Evolutionary conservation across 2,329 filamentous ascomycete genomes (phyloP).

Genomic region (Apiospora sp.): DNA sequence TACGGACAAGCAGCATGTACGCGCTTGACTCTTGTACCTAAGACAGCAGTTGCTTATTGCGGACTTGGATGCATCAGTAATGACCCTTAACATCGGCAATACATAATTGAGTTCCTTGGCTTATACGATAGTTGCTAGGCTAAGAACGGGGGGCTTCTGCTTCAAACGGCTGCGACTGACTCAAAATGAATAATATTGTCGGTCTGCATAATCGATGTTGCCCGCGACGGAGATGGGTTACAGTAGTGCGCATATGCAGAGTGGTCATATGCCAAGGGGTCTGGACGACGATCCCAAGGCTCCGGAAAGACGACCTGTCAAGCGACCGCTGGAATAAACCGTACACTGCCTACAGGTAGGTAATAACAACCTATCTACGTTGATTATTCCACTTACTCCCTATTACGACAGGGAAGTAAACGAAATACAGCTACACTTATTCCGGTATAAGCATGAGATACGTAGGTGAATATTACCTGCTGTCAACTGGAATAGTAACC

Average conservation of each 20-base stretch:
- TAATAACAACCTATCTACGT: too few species aligned
- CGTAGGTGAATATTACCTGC: too few species aligned
- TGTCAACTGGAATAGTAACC: too few species aligned
- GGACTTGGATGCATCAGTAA: slow-evolving; percentile 5
- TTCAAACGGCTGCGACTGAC: background rate
- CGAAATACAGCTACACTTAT: too few species aligned
- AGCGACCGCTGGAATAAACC: too few species aligned
- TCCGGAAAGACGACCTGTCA: background rate
- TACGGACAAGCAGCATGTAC: background rate
- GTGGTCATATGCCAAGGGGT: background rate
- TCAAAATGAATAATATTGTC: background rate
- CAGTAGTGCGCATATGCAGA: background rate
- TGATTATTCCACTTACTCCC: too few species aligned
- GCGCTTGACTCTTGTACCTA: background rate
- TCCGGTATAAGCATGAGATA: too few species aligned
- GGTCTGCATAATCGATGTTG: slow-evolving; percentile 10
- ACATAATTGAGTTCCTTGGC: background rate
- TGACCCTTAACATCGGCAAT: background rate
- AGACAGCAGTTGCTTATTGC: slow-evolving; percentile 9
- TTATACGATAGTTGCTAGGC: background rate
- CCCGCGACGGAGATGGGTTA: background rate
- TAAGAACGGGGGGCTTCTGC: background rate
- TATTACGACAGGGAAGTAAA: too few species aligned
- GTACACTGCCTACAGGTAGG: too few species aligned
- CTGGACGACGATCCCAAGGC: background rate